Base-by-base conservation (phyloP, 2,329 filamentous ascomycete genomes). In the Aspergillus viridinutans region DNA sequence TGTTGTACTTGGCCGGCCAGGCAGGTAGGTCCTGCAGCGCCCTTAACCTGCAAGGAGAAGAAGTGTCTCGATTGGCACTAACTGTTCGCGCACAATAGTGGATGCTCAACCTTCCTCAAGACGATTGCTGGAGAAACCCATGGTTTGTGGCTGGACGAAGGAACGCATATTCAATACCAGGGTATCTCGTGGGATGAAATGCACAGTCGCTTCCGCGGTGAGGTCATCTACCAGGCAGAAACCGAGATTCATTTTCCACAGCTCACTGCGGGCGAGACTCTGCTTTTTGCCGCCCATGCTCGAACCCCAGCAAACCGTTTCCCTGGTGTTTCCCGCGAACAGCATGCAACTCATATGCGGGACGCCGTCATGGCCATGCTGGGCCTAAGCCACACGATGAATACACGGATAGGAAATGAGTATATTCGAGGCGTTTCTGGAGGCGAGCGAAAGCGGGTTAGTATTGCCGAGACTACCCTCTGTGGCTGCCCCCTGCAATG, bases 221-320 rank as follows among this genome's bases (percentile, higher is more conserved):
- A 94, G 73, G 88, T 89, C 60, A 92, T 93, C 70, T 94, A 93
- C 75, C 91, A 89, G 1, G 89, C 89, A 53, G 90, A 93, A 73
- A 86, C 90, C 28, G 90, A 94, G 69, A 87, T 89, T 4, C 89
- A 92, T 74, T 92, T 92, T 68, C 88, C 89, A 12, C 83, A 87
- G 75, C 75, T 93, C 65, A 88, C 84, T 0, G 89, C 92, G 23
- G 88, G 88, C 52, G 87, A 92, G 65, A 93, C 90, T 1, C 81
- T 92, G 47, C 85, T 84, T 50, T 92, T 92, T 62, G 89, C 89
- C 17, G 88, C 89, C 8, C 80, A 82, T 32, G 88, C 89, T 3
- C 74, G 80, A 10, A 78, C 78, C 3, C 80, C 81, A 21, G 63
- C 61, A 8, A 74, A 72, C 55, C 67, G 72, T 23, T 62, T 72